These are phyloP conservation scores for Fusarium camptoceras DNA, from an alignment of 2,329 filamentous ascomycete species.

Conservation along the genomic window DNA sequence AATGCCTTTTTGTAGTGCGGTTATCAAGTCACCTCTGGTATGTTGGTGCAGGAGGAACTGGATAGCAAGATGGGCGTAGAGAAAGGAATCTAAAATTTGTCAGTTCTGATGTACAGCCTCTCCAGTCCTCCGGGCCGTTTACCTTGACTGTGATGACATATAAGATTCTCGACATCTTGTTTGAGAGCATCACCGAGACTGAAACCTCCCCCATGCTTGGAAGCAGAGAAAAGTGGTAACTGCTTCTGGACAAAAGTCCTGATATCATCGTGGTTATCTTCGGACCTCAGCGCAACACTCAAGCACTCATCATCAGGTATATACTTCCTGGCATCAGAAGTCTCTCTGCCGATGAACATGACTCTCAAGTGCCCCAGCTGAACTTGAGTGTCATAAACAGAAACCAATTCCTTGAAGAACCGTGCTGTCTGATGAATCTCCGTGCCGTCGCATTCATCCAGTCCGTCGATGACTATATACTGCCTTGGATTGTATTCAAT, in stretches of 20 bases:
- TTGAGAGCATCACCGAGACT: neutral
- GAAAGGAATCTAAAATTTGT: neutral
- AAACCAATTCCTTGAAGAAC: neutral
- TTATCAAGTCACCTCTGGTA: neutral
- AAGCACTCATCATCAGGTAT: neutral
- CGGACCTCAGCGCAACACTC: fast-evolving
- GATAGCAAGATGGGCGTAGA: neutral
- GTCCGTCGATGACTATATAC: constrained; percentile 7
- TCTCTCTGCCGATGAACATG: constrained; percentile 9
- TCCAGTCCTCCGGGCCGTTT: neutral
- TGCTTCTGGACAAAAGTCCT: neutral
- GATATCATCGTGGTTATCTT: constrained; percentile 7
- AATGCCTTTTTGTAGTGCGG: fast-evolving
- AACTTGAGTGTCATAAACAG: neutral
- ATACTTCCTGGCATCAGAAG: neutral
- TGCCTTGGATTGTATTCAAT: neutral
- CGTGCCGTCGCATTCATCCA: neutral
- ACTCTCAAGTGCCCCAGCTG: neutral
- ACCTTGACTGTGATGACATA: constrained; percentile 9
- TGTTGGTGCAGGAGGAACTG: neutral
- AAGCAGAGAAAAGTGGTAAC: neutral
- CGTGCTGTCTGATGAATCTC: neutral
- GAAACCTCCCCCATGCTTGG: neutral
- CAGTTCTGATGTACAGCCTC: fast-evolving
- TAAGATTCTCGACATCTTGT: neutral